These are phyloP conservation scores for Saururus chinensis DNA, from an alignment of 164 flowering plant species.

Conservation along the genomic window DNA sequence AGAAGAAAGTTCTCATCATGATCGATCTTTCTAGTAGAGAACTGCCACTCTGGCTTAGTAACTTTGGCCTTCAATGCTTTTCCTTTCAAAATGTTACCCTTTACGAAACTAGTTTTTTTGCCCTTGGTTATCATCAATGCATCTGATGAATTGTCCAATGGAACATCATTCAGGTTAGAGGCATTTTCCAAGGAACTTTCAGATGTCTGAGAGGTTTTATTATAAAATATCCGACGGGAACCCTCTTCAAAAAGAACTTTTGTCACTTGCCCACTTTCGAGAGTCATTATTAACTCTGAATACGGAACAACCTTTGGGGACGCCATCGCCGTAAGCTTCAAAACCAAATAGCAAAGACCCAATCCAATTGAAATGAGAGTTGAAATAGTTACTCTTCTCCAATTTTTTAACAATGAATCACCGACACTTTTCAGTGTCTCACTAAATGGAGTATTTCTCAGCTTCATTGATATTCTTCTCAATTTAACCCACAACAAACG, in stretches of 20 bases:
- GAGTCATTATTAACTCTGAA: slow-evolving; percentile 64
- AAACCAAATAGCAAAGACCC: slow-evolving; percentile 59
- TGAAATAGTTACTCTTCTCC: slow-evolving; percentile 33
- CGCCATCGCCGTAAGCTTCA: slow-evolving; percentile 56
- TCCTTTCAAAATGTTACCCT: slow-evolving; percentile 20
- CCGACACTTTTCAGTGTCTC: slow-evolving; percentile 36
- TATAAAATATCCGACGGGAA: slow-evolving; percentile 69
- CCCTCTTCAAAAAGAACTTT: slow-evolving; percentile 87
- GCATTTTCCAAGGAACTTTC: slow-evolving; percentile 8
- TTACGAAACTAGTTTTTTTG: slow-evolving; percentile 2
- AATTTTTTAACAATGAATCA: slow-evolving; percentile 41
- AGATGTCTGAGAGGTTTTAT: slow-evolving; percentile 16
- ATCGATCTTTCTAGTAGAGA: slow-evolving; percentile 75
- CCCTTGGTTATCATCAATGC: background rate
- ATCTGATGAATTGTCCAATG: background rate
- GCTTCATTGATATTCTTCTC: slow-evolving; percentile 26
- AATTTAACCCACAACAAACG: slow-evolving; percentile 14
- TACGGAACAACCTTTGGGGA: slow-evolving; percentile 66
- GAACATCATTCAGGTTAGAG: background rate
- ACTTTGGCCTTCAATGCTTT: slow-evolving; percentile 1
- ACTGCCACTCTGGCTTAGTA: slow-evolving; percentile 65
- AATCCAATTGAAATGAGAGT: slow-evolving; percentile 35
- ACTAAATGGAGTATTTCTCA: slow-evolving; percentile 33
- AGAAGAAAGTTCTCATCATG: slow-evolving; percentile 88
- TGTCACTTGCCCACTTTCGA: slow-evolving; percentile 54